Conservation (phyloP, 2,329 filamentous ascomycete species). For the Fusarium azukiicola region DNA sequence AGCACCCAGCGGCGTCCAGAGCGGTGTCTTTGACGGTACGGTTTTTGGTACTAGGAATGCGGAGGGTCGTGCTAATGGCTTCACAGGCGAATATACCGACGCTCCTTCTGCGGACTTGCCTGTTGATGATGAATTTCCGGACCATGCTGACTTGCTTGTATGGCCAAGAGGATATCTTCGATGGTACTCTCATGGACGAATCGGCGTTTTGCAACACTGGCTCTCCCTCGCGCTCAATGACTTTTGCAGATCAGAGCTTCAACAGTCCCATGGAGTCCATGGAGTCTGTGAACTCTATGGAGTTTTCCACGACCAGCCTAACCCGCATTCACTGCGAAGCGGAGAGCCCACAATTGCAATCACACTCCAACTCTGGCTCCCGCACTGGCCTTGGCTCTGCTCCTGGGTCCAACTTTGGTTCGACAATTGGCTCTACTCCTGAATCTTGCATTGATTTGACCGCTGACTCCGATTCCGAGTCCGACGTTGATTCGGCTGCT, state of each 20-base stretch:
- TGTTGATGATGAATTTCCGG: neutral
- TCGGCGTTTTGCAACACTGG: neutral
- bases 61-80: neutral
- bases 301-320: neutral
- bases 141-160: neutral
- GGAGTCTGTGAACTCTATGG: neutral
- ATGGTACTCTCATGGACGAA: neutral
- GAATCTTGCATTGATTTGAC: too few species aligned
- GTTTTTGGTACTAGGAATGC: too few species aligned
- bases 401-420: neutral
- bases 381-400: neutral
- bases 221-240: neutral
- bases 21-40: neutral
- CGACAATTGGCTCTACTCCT: neutral
- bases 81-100: neutral
- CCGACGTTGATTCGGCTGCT: too few species aligned
- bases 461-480: too few species aligned
- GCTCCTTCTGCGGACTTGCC: neutral
- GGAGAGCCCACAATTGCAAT: neutral
- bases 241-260: neutral
- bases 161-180: neutral
- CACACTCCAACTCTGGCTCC: neutral
- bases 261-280: neutral
- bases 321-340: neutral
- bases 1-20: neutral